Percentiles rank a stretch among this genome's conserved stretches.
Evolutionary conservation across 495 filamentous ascomycete genomes (phyloP).

Genomic region (Xylaria scruposa): DNA sequence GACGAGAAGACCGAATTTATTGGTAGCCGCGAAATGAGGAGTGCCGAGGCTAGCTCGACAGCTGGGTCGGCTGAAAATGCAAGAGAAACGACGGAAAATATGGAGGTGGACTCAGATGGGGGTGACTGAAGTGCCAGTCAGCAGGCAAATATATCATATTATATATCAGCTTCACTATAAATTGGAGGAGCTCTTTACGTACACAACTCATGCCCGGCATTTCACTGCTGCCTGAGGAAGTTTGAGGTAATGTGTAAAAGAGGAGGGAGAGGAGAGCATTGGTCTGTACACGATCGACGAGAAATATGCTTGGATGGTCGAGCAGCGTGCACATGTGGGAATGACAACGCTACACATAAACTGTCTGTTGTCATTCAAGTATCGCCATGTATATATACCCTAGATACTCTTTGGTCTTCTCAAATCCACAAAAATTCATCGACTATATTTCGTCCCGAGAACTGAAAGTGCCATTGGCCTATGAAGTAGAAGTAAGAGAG

Average conservation of each 20-base stretch:
- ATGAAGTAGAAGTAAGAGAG: too few relatives aligned
- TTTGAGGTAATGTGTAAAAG: neutral
- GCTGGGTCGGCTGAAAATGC: constrained; percentile 17
- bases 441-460: neutral
- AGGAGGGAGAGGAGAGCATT: neutral
- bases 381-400: constrained; percentile 19
- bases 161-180: neutral
- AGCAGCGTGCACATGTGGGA: neutral
- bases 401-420: constrained; percentile 17
- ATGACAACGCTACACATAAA: neutral
- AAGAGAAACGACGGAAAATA: constrained; percentile 25
- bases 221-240: neutral
- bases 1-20: constrained; percentile 49
- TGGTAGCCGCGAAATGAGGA: neutral
- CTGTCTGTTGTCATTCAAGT: neutral
- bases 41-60: constrained; percentile 17
- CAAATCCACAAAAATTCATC: neutral
- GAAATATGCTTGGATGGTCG: neutral
- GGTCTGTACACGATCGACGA: neutral
- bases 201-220: neutral
- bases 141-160: neutral
- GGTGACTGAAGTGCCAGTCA: neutral
- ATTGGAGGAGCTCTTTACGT: neutral
- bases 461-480: neutral
- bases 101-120: constrained; percentile 26